phyloP scores from a whole-genome alignment of 768 basidiomycete species.

The Russula abietina region DNA sequence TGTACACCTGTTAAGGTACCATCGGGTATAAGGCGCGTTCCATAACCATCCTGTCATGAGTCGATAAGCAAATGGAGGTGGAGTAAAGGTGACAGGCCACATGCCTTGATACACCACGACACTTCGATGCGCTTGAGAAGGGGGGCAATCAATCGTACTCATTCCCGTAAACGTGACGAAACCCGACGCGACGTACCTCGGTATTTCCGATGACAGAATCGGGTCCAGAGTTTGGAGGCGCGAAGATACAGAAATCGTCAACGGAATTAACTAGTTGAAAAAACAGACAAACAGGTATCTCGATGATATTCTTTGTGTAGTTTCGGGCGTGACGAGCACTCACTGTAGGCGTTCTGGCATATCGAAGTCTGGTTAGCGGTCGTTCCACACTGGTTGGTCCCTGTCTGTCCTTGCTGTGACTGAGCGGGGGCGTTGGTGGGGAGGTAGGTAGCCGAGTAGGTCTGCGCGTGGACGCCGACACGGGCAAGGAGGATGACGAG shows the following conservation, averaged over 20 bases:
- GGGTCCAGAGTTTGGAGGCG: constrained; percentile 45
- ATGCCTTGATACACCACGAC: constrained; percentile 47
- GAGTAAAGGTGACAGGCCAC: constrained; percentile 14
- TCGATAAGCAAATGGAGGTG: not conserved
- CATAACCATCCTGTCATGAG: constrained; percentile 44
- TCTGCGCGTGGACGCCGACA: constrained; percentile 29
- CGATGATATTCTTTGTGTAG: not conserved
- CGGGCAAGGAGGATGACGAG: constrained; percentile 19
- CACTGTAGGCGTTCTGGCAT: constrained; percentile 64
- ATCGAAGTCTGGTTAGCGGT: constrained; percentile 46
- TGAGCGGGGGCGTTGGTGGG: constrained; percentile 44
- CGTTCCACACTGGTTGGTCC: constrained; percentile 62
- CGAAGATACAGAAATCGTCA: constrained; percentile 52
- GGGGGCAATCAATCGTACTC: constrained; percentile 37
- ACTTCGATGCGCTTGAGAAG: constrained; percentile 40
- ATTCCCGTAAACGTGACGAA: not conserved
- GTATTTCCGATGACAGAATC: constrained; percentile 52
- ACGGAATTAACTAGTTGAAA: constrained; percentile 46
- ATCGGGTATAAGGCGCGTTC: constrained; percentile 63
- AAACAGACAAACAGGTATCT: not conserved
- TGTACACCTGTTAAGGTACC: constrained; percentile 65
- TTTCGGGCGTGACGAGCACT: constrained; percentile 23
- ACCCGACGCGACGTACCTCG: constrained; percentile 40
- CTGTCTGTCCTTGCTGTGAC: constrained; percentile 53
- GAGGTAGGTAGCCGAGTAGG: constrained; percentile 44